Conservation (phyloP, 495 filamentous ascomycete genomes). For the Aspergillus wentii region DNA sequence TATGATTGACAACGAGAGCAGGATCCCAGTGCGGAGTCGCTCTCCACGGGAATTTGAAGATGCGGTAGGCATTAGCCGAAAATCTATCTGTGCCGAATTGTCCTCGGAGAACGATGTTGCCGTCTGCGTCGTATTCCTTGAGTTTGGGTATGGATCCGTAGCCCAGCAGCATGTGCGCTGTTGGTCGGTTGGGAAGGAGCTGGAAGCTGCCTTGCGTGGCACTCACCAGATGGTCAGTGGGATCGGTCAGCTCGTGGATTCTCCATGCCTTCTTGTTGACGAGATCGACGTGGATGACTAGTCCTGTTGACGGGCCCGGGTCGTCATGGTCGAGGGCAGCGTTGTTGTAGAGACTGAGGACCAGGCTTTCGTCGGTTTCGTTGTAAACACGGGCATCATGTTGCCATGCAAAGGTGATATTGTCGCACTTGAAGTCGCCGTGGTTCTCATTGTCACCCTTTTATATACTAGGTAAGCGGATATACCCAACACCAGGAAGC, state of each 20-base stretch:
- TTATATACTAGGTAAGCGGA: background rate
- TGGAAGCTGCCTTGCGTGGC: conserved; percentile 37
- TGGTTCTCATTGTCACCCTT: conserved; percentile 20
- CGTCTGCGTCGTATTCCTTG: conserved; percentile 32
- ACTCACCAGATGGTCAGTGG: conserved; percentile 20
- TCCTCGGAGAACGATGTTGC: no score
- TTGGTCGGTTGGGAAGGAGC: conserved; percentile 26
- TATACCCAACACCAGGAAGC: background rate
- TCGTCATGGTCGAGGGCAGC: conserved; percentile 4
- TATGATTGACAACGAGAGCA: no score
- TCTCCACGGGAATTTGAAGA: no score
- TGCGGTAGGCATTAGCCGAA: no score
- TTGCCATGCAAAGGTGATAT: conserved; percentile 23
- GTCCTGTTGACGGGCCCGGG: conserved; percentile 8
- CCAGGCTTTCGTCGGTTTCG: conserved; percentile 14
- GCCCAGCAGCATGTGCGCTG: conserved; percentile 33
- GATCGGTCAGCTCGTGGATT: conserved; percentile 13
- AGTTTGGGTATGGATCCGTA: conserved; percentile 38
- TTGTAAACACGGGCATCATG: conserved; percentile 23
- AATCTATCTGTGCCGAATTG: no score
- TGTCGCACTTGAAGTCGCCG: conserved; percentile 26
- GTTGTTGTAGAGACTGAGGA: conserved; percentile 25
- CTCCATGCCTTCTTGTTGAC: conserved; percentile 6
- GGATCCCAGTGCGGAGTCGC: no score
- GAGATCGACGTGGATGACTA: conserved; percentile 16